These are phyloP conservation scores for Beverwykella pulmonaria DNA, from an alignment of 495 filamentous ascomycete genomes.

Conservation along the genomic window DNA sequence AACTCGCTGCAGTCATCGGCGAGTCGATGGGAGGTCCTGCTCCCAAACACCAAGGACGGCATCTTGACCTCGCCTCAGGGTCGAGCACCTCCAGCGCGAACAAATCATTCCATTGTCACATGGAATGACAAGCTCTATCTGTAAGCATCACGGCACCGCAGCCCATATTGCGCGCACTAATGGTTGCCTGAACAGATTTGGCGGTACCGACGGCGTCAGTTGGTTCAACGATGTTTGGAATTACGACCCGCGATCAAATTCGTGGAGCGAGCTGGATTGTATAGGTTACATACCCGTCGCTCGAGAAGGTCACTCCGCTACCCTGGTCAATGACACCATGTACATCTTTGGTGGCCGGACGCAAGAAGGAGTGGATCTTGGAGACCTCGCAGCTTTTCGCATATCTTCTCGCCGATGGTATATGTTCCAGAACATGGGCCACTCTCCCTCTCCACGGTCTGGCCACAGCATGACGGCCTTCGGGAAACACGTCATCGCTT, in stretches of 20 bases:
- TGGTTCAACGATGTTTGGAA: conserved; percentile 99
- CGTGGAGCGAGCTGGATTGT: conserved; percentile 87
- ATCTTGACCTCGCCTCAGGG: conserved; percentile 51
- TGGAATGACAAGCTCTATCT: conserved; percentile 91
- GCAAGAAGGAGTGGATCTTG: conserved; percentile 86
- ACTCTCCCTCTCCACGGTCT: conserved; percentile 87
- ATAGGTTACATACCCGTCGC: conserved; percentile 95
- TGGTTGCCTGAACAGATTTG: conserved; percentile 64
- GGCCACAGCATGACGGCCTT: conserved; percentile 98
- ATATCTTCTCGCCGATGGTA: conserved; percentile 94
- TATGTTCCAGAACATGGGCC: conserved; percentile 99
- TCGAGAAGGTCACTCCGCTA: conserved; percentile 91
- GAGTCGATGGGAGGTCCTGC: conserved; percentile 91
- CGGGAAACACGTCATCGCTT: conserved; percentile 85
- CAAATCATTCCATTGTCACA: conserved; percentile 92
- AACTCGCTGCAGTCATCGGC: conserved; percentile 85
- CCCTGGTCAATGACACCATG: conserved; percentile 95
- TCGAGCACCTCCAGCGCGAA: conserved; percentile 75
- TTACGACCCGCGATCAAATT: conserved; percentile 80
- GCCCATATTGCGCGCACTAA: background rate
- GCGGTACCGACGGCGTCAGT: conserved; percentile 87
- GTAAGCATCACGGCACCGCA: conserved; percentile 55
- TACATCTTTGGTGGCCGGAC: conserved; percentile 98
- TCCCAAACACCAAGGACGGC: conserved; percentile 72
- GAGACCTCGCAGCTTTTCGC: conserved; percentile 92